phyloP scores from a whole-genome alignment of 257 asterid species.

The Pogostemon cablin region DNA sequence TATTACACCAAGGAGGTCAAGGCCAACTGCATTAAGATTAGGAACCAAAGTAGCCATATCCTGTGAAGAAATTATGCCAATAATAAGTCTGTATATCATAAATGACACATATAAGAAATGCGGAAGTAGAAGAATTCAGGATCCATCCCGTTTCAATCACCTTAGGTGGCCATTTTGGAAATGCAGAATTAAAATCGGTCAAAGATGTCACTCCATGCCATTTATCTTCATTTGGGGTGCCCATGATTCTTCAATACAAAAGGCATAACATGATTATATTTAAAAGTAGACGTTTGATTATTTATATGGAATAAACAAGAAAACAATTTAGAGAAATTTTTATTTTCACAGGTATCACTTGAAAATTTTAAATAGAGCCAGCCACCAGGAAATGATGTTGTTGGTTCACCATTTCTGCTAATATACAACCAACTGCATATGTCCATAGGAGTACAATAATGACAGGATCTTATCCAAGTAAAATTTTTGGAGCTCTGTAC shows the following conservation, averaged over 20 bases:
- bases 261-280: background rate
- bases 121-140: background rate
- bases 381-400: too few species aligned
- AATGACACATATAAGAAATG: constrained; percentile 8
- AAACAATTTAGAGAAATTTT: too few species aligned
- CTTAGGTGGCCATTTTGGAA: constrained; percentile 86
- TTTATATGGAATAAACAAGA: too few species aligned
- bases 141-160: constrained; percentile 35
- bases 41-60: constrained; percentile 77
- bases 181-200: constrained; percentile 84
- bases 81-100: background rate
- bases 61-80: constrained; percentile 45
- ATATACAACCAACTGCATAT: too few species aligned
- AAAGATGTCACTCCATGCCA: constrained; percentile 98
- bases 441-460: too few species aligned
- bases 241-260: constrained; percentile 63
- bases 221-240: constrained; percentile 90
- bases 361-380: too few species aligned
- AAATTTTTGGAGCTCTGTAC: too few species aligned
- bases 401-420: too few species aligned
- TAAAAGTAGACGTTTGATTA: too few species aligned
- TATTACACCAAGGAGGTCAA: constrained; percentile 88
- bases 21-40: constrained; percentile 72
- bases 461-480: too few species aligned
- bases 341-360: too few species aligned